Percentiles rank a stretch among this genome's conserved stretches.
phyloP scores from a whole-genome alignment of 441 rosid genomes.

The Erysimum cheiri region DNA sequence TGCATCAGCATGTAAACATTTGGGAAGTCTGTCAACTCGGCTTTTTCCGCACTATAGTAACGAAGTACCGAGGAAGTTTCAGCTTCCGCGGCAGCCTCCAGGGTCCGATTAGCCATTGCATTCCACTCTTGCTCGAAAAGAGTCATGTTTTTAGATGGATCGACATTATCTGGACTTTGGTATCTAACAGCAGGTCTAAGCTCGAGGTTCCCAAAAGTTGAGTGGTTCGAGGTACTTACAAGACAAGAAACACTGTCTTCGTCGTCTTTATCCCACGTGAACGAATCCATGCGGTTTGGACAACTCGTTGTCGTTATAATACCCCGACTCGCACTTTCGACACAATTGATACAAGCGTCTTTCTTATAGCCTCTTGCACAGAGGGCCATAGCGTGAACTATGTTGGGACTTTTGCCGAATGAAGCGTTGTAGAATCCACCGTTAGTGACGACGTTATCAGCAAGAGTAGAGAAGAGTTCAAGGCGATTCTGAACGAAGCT shows the following conservation, averaged over 20 bases:
- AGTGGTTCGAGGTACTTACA: slow-evolving; percentile 30
- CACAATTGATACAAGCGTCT: slow-evolving; percentile 18
- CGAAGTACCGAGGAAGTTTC: slow-evolving; percentile 34
- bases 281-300: slow-evolving; percentile 19
- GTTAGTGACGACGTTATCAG: slow-evolving; percentile 26
- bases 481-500: slow-evolving; percentile 23
- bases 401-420: slow-evolving; percentile 27
- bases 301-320: slow-evolving; percentile 7
- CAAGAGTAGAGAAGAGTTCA: slow-evolving; percentile 37
- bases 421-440: slow-evolving; percentile 45
- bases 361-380: slow-evolving; percentile 33
- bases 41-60: slow-evolving; percentile 31
- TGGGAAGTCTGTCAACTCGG: background rate
- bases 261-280: slow-evolving; percentile 22
- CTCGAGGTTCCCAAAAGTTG: slow-evolving; percentile 24
- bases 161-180: background rate
- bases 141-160: slow-evolving; percentile 27
- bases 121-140: slow-evolving; percentile 34
- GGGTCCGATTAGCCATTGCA: slow-evolving; percentile 21
- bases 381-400: slow-evolving; percentile 39
- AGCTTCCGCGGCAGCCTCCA: slow-evolving; percentile 5
- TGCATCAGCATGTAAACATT: slow-evolving; percentile 40
- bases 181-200: background rate
- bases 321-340: background rate
- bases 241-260: slow-evolving; percentile 22